A percentile compares a stretch with the other conserved stretches of the same genome.
Conservation (phyloP, 352 stramenopile species). For the Achlya hypogyna region DNA sequence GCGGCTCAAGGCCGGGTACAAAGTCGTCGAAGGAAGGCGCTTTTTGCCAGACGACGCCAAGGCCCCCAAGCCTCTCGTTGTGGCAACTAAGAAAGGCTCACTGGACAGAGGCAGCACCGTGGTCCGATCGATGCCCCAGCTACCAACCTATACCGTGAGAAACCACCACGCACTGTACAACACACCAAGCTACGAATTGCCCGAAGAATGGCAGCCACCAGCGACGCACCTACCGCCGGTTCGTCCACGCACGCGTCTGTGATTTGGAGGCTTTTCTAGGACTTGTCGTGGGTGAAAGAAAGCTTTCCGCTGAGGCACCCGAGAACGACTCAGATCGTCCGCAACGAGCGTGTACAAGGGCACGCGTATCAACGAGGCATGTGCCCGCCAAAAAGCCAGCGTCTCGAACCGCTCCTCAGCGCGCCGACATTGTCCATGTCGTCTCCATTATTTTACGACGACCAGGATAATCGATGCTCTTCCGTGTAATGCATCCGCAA, state of each 20-base stretch:
- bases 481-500: too few species aligned
- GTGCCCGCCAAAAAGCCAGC: not conserved
- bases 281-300: conserved; percentile 13
- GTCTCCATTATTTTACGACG: too few species aligned
- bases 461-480: too few species aligned
- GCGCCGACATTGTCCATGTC: not conserved
- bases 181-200: not conserved
- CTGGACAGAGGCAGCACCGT: conserved; percentile 19
- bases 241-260: not conserved
- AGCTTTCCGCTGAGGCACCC: too few species aligned
- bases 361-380: not conserved
- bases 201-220: not conserved
- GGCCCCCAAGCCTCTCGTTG: not conserved
- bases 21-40: conserved; percentile 10
- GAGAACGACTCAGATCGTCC: too few species aligned
- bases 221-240: not conserved
- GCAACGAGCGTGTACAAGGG: not conserved
- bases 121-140: conserved; percentile 1
- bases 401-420: not conserved
- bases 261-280: not conserved
- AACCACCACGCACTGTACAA: conserved; percentile 11
- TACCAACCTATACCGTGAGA: not conserved
- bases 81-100: not conserved
- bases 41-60: conserved; percentile 1
- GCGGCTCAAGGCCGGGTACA: not conserved